Conservation (phyloP, 2,329 filamentous ascomycete species). For the Diaporthe sp. region DNA sequence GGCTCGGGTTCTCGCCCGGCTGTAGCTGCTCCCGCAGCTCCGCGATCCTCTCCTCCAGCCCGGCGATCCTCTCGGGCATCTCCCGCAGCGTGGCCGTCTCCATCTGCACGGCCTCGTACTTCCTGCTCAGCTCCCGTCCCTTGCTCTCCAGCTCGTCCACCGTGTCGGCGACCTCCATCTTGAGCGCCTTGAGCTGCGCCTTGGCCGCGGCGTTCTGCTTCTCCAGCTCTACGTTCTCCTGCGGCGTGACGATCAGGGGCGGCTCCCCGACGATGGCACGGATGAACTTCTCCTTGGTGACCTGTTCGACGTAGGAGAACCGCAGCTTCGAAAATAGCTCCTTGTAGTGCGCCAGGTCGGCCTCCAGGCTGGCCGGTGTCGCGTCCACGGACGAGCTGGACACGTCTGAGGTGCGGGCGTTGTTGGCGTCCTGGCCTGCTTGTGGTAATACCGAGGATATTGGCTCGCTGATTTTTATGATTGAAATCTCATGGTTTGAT, state of each 20-base stretch:
- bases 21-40: slow-evolving; percentile 60
- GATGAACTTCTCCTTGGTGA: slow-evolving; percentile 98
- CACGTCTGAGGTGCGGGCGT: slow-evolving; percentile 77
- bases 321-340: slow-evolving; percentile 96
- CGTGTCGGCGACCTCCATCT: slow-evolving; percentile 82
- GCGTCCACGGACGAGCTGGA: slow-evolving; percentile 75
- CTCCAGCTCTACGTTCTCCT: slow-evolving; percentile 86
- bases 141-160: slow-evolving; percentile 79
- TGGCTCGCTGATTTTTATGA: slow-evolving; percentile 83
- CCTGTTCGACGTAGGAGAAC: slow-evolving; percentile 98
- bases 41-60: slow-evolving; percentile 63
- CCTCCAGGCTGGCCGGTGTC: slow-evolving; percentile 82
- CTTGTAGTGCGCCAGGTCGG: slow-evolving; percentile 90
- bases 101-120: slow-evolving; percentile 64
- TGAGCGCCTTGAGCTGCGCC: slow-evolving; percentile 81
- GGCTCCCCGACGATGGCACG: slow-evolving; percentile 92
- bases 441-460: slow-evolving; percentile 69
- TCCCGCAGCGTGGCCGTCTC: slow-evolving; percentile 65
- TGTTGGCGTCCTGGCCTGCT: slow-evolving; percentile 51
- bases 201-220: slow-evolving; percentile 78
- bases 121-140: slow-evolving; percentile 69
- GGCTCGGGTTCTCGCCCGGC: slow-evolving; percentile 55
- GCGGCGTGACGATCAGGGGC: slow-evolving; percentile 84
- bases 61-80: slow-evolving; percentile 64
- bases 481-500: slow-evolving; percentile 74